Evolutionary conservation across 345 rosid species (phyloP).

Genomic region (Combretum micranthum): DNA sequence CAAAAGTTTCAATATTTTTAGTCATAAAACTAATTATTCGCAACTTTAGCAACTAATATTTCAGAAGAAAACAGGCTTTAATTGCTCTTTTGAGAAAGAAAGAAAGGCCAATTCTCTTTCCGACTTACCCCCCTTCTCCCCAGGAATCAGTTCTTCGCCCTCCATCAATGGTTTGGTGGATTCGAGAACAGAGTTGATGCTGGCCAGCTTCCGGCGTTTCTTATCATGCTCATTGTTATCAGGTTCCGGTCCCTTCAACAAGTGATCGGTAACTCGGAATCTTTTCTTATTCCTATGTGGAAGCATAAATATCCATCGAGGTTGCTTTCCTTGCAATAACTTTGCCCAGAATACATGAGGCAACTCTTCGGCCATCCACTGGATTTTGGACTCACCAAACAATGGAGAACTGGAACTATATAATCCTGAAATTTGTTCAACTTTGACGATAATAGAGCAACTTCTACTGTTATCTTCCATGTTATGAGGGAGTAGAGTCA

Average conservation of each 20-base stretch:
- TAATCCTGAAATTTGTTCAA: conserved; percentile 42
- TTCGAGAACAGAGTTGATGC: conserved; percentile 20
- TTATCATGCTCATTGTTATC: conserved; percentile 32
- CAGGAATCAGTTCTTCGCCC: conserved; percentile 18
- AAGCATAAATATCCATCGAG: conserved; percentile 59
- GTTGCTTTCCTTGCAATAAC: conserved; percentile 51
- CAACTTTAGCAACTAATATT: neutral
- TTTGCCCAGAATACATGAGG: conserved; percentile 71
- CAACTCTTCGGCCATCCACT: conserved; percentile 36
- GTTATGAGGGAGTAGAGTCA: conserved; percentile 34
- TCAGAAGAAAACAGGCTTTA: neutral
- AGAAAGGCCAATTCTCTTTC: conserved; percentile 3
- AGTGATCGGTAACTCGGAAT: conserved; percentile 27
- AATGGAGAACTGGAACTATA: conserved; percentile 38
- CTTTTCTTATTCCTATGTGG: conserved; percentile 68
- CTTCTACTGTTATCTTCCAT: conserved; percentile 26
- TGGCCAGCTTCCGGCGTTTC: conserved; percentile 45
- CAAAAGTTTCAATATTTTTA: no score
- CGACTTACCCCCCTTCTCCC: conserved; percentile 38
- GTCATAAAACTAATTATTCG: no score
- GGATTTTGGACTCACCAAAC: conserved; percentile 51
- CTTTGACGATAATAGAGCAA: conserved; percentile 47
- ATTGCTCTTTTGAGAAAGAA: no score
- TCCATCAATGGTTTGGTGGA: conserved; percentile 16
- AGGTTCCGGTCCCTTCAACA: conserved; percentile 20